Base-by-base conservation (phyloP, 208 protist genomes). In the Vickermania spadyakhi region DNA sequence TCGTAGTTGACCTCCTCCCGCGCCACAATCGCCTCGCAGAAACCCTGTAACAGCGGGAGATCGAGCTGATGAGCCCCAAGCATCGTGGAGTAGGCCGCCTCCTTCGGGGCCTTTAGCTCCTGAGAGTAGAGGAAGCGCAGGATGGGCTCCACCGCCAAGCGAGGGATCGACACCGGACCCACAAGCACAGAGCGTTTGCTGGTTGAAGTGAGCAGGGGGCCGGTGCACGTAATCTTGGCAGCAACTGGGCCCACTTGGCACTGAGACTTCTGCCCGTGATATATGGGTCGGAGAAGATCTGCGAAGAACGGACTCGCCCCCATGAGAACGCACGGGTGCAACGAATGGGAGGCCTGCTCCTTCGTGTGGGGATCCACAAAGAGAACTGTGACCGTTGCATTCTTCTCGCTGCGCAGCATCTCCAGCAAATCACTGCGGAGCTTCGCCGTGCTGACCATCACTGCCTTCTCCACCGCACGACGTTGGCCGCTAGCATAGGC, bases 1-100 rank as follows among this genome's bases (percentile, higher is more conserved):
- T 81, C 63, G 66, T 84, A 93, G 72, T 86, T 93, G 42, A 93
- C 85, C 59, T 87, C 81, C 67, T 84, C 77, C 1, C 81, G 81
- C 14, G 79, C 76, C 23, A 93, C 72, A 13, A 89, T 72, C 22
- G 85, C 79, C 59, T 93, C 85, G 55, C 79, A 86, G 54, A 84
- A 77, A 11, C 73, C 69, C 64, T 89, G 81, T 28, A 93, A 71
- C 63, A 66, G 59, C 31, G 81, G 29, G 7, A 89, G 65, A 52
- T 67, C 66, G 0, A 93, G 75, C 45, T 75, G 58, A 54, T 84
- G 79, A 2, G 81, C 73, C 0, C 85, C 85, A 26, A 93, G 62
- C 72, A 93, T 71, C 26, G 77, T 76, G 27, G 83, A 69, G 26
- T 89, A 76, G 0, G 79, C 81, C 23, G 70, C 53, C 60, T 84